Evolutionary conservation across 257 asterid genomes (phyloP), one percentile per base, ranked within the genome.

Genomic region (Plantago ovata): DNA sequence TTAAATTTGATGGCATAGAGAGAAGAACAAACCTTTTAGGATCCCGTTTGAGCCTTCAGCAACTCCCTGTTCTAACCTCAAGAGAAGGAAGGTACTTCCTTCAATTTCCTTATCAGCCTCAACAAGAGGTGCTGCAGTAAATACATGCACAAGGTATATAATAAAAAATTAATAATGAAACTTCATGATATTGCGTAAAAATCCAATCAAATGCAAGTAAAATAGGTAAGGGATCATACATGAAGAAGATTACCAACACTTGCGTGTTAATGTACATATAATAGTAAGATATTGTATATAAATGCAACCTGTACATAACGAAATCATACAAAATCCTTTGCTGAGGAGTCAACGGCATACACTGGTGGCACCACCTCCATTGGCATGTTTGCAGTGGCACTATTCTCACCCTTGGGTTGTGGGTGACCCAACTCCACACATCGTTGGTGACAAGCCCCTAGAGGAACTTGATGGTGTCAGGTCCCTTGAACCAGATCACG

Each of bases 11-110:
- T 4, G 13, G 38, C 10, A 51, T 40, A 22, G 3, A 36, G 44
- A 54, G 3, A 7, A 6, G 52, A 44, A 36, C 3, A 33, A 33
- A 90, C 98, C 96, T 83, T 84, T 87, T 19, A 92, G 89, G 59
- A 91, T 87, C 79, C 87, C 98, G 49, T 74, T 48, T 19, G 98
- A 63, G 73, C 98, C 98, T 79, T 87, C 96, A 2, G 98, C 96
- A 47, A 91, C 80, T 63, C 98, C 96, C 69, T 83, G 79, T 81
- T 83, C 96, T 71, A 87, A 72, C 76, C 98, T 87, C 96, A 94
- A 87, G 46, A 79, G 83, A 78, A 83, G 76, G 75, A 54, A 91
- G 59, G 83, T 82, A 4, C 75, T 82, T 79, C 84, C 98, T 22
- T 69, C 81, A 0, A 91, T 81, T 74, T 84, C 87, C 74, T 87